A percentile compares a stretch with the other conserved stretches of the same genome.
phyloP scores from a whole-genome alignment of 192 early-diverging fungal species.

The Rhizophagus clarus region DNA sequence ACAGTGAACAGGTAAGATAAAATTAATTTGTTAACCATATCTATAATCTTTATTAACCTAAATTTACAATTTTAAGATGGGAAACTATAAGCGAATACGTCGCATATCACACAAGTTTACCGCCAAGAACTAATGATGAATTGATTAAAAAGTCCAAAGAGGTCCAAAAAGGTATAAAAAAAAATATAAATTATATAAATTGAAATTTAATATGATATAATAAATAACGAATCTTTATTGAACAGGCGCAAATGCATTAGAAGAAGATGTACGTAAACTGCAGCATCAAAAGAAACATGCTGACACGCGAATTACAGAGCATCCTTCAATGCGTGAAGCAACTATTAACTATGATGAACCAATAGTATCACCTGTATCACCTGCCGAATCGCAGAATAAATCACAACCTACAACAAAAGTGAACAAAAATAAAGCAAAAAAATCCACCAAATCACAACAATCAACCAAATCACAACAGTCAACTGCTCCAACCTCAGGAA shows the following conservation, averaged over 20 bases:
- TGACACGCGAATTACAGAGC: conserved; percentile 36
- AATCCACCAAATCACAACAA: background rate
- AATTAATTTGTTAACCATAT: conserved; percentile 13
- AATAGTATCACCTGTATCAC: background rate
- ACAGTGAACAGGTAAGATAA: conserved; percentile 53
- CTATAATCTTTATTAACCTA: background rate
- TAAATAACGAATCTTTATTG: background rate
- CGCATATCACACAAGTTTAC: conserved; percentile 67
- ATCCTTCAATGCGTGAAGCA: conserved; percentile 40
- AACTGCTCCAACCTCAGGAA: background rate
- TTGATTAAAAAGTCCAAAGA: conserved; percentile 71
- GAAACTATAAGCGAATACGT: conserved; percentile 80
- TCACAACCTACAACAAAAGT: background rate
- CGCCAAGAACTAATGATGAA: conserved; percentile 63
- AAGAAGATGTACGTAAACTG: conserved; percentile 43
- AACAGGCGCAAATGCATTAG: conserved; percentile 36
- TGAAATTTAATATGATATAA: conserved; percentile 12
- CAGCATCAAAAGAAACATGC: conserved; percentile 42
- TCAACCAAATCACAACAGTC: background rate
- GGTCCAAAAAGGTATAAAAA: conserved; percentile 59
- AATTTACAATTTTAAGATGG: conserved; percentile 52
- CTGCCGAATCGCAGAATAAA: background rate
- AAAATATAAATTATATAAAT: background rate
- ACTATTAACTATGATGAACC: conserved; percentile 53
- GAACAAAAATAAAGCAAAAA: background rate